Base-by-base conservation (phyloP, 257 asterid species). In the Buddleja alternifolia region DNA sequence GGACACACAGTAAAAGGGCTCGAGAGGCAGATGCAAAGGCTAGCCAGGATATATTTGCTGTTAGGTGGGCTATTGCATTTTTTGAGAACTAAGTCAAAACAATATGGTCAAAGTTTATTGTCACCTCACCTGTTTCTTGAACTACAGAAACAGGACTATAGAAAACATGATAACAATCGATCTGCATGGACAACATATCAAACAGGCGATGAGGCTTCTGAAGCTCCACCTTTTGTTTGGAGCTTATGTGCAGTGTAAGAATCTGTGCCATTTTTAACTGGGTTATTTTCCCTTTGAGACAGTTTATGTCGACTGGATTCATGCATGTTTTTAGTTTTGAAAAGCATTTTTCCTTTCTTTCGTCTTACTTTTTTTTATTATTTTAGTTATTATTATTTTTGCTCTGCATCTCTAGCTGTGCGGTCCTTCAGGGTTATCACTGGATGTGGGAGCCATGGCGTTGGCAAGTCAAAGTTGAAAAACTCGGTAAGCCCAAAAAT, bases 181-280 rank as follows among this genome's bases (percentile, higher is more conserved):
- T 86, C 88, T 93, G 69, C 99, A 93, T 71, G 99, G 99, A 54
- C 99, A 93, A 67, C 97, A 93, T 73, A 82, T 93, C 63, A 87
- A 90, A 73, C 96, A 82, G 70, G 95, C 89, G 58, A 93, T 88
- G 96, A 87, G 80, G 75, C 93, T 93, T 80, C 74, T 93, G 85
- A 90, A 93, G 81, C 91, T 93, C 72, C 99, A 93, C 78, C 96
- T 93, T 78, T 76, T 90, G 16, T 93, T 93, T 63, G 99, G 99
- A 69, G 97, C 95, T 54, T 87, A 72, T 60, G 97, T 89, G 58
- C 95, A 87, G 61, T 93, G 98, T 93, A 88, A 85, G 92, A 68
- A 67, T 77, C 80, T 67, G 6, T 44, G 7, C 62, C 71, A 47
- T 16, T 50, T 72, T 58, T 8, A 24, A 24, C 19, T 52, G 14